Percentiles rank a stretch among this genome's conserved stretches.
Evolutionary conservation across 805 yeast genomes (phyloP).

Genomic region (Cyberlindnera petersonii): DNA sequence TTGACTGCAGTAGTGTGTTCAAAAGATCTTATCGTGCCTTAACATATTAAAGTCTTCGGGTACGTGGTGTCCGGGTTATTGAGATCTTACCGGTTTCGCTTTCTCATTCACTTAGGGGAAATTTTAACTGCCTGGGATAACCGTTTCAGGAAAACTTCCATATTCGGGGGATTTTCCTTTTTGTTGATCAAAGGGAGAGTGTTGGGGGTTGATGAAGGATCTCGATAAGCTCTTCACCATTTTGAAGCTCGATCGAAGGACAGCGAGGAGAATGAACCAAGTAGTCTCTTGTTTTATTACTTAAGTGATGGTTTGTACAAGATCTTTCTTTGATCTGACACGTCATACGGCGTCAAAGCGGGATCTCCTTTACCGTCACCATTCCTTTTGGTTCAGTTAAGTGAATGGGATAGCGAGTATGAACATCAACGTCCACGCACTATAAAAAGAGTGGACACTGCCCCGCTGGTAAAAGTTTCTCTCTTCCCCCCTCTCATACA

Average conservation of each 20-base stretch:
- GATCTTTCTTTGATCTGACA: background rate
- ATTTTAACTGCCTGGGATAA: background rate
- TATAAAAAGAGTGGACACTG: conserved; percentile 9
- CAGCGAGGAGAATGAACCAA: too few relatives aligned
- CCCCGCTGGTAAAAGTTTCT: background rate
- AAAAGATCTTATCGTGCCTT: too few relatives aligned
- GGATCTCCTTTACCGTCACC: background rate
- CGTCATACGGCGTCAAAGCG: conserved; percentile 2
- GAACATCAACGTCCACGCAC: conserved; percentile 11
- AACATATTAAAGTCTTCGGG: too few relatives aligned
- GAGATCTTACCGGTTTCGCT: too few relatives aligned
- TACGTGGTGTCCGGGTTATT: too few relatives aligned
- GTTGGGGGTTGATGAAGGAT: background rate
- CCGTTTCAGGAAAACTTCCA: background rate
- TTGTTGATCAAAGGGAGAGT: conserved; percentile 2
- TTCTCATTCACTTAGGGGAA: conserved; percentile 23
- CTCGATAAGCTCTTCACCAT: background rate
- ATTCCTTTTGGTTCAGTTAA: conserved; percentile 21
- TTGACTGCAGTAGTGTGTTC: too few relatives aligned
- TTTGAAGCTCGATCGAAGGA: too few relatives aligned
- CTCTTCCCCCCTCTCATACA: background rate
- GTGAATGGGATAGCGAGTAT: conserved; percentile 29
- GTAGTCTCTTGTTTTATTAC: too few relatives aligned
- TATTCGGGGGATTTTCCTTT: background rate
- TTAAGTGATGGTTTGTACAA: too few relatives aligned